These are phyloP conservation scores for Arabis alpina DNA, from an alignment of 345 rosid genomes.

Conservation along the genomic window DNA sequence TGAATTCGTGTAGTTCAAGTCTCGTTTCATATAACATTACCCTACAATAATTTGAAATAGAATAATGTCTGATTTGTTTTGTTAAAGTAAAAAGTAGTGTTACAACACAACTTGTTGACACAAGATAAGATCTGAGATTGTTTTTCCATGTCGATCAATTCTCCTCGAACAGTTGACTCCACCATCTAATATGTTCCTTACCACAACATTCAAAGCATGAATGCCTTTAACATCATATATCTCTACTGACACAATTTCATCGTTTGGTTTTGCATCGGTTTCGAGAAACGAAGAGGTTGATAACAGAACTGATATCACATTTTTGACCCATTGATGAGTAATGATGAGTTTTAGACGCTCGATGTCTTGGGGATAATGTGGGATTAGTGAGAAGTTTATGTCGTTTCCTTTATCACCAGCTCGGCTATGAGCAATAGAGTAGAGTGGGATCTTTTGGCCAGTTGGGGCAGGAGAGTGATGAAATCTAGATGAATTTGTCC, in stretches of 20 bases:
- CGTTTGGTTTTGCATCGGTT: constrained; percentile 42
- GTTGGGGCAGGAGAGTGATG: constrained; percentile 57
- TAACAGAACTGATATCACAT: constrained; percentile 59
- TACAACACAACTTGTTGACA: constrained; percentile 64
- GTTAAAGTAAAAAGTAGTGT: constrained; percentile 25
- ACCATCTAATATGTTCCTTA: constrained; percentile 79
- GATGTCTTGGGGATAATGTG: constrained; percentile 61
- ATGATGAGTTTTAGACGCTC: constrained; percentile 63
- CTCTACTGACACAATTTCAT: constrained; percentile 62
- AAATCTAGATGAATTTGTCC: constrained; percentile 18
- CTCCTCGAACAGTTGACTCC: constrained; percentile 93
- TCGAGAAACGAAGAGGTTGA: constrained; percentile 52
- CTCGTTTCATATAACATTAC: constrained; percentile 10
- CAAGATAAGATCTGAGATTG: constrained; percentile 75
- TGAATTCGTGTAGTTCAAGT: constrained; percentile 28
- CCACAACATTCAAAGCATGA: constrained; percentile 72
- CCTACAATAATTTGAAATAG: neutral
- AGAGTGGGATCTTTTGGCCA: constrained; percentile 65
- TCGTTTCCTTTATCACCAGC: constrained; percentile 90
- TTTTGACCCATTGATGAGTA: constrained; percentile 76
- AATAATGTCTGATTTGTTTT: neutral
- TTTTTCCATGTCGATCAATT: constrained; percentile 88
- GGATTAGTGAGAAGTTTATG: constrained; percentile 83
- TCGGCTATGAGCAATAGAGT: constrained; percentile 72
- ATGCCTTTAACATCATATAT: constrained; percentile 76